These are phyloP conservation scores for Phlebiopsis flavidoalba DNA, from an alignment of 768 basidiomycete species.

Conservation along the genomic window DNA sequence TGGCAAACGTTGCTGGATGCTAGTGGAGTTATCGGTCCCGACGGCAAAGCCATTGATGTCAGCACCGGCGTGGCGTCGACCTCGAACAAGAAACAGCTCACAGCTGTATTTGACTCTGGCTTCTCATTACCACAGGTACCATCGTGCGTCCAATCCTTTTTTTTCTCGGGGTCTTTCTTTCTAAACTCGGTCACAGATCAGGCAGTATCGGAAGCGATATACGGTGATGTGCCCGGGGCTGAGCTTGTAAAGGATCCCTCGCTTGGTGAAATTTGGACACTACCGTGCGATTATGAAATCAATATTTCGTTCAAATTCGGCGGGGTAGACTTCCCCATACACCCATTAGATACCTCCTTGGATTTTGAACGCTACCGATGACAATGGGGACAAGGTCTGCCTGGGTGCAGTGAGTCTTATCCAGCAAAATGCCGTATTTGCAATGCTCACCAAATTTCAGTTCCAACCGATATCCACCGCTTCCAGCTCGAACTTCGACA, in stretches of 20 bases:
- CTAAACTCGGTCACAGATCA: slow-evolving; percentile 28
- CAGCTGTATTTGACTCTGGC: slow-evolving; percentile 65
- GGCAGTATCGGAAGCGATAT: slow-evolving; percentile 54
- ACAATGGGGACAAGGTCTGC: slow-evolving; percentile 26
- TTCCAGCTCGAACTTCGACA: slow-evolving; percentile 47
- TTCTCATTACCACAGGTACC: slow-evolving; percentile 64
- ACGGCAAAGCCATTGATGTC: slow-evolving; percentile 44
- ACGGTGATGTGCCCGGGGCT: slow-evolving; percentile 51
- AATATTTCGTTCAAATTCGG: slow-evolving; percentile 63
- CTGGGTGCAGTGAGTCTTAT: slow-evolving; percentile 38
- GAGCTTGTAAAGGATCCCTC: slow-evolving; percentile 32
- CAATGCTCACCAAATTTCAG: slow-evolving; percentile 25
- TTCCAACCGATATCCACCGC: slow-evolving; percentile 65
- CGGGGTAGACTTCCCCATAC: slow-evolving; percentile 52
- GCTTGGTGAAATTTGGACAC: slow-evolving; percentile 47
- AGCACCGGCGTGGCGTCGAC: slow-evolving; percentile 38
- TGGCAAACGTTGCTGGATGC: slow-evolving; percentile 61
- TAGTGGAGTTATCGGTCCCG: slow-evolving; percentile 57
- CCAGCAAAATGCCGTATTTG: neutral
- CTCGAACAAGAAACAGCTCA: slow-evolving; percentile 41
- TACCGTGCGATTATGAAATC: slow-evolving; percentile 61
- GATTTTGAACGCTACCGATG: slow-evolving; percentile 22
- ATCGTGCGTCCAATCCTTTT: slow-evolving; percentile 27
- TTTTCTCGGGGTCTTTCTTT: neutral
- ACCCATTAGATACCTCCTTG: slow-evolving; percentile 54